Evolutionary conservation across 2,329 filamentous ascomycete genomes (phyloP).

Genomic region (Sporothrix inflata): DNA sequence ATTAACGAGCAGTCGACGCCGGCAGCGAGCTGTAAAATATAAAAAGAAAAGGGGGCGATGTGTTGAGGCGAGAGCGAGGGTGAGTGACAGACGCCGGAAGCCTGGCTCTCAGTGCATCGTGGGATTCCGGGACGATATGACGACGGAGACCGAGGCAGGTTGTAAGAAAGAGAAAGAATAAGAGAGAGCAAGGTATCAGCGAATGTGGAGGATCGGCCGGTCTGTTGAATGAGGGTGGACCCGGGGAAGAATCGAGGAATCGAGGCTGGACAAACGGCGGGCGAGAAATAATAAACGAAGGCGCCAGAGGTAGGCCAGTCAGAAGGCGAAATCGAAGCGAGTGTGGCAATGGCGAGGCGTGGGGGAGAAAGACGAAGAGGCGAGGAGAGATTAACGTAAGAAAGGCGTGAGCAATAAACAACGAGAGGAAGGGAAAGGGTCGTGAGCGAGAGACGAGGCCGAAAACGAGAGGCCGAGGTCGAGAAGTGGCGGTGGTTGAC

Average conservation of each 20-base stretch:
- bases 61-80: neutral
- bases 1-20: slow-evolving; percentile 10
- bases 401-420: slow-evolving; percentile 10
- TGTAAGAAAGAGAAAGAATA: neutral
- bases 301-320: neutral
- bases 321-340: slow-evolving; percentile 4
- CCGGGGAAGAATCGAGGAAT: slow-evolving; percentile 15
- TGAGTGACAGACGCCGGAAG: neutral
- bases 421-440: neutral
- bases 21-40: neutral
- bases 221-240: neutral
- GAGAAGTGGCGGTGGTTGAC: slow-evolving; percentile 2
- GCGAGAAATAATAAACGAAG: slow-evolving; percentile 17
- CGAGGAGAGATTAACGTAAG: neutral
- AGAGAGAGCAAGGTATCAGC: slow-evolving; percentile 16
- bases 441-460: neutral
- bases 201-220: slow-evolving; percentile 15
- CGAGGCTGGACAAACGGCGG: slow-evolving; percentile 11
- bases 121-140: slow-evolving; percentile 8
- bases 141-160: neutral
- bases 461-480: neutral
- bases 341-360: slow-evolving; percentile 18
- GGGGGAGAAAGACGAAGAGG: neutral
- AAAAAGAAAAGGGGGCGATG: neutral
- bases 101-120: slow-evolving; percentile 21